Conservation (phyloP, 2,329 filamentous ascomycete genomes). For the Fusarium subglutinans region DNA sequence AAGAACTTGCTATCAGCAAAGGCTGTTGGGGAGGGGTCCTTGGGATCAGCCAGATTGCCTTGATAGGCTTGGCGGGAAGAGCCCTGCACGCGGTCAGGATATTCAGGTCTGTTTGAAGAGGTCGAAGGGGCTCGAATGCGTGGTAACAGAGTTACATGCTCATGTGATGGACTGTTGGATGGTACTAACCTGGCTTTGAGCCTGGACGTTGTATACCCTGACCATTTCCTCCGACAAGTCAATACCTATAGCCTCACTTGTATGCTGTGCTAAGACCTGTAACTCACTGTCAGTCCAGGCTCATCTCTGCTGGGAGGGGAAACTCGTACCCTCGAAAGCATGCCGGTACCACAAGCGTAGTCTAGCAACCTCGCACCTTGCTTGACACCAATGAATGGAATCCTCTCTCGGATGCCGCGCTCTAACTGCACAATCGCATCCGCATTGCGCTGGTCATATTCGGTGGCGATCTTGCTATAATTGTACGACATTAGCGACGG, state of each 20-base stretch:
- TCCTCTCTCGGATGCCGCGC: slow-evolving; percentile 60
- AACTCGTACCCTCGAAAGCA: slow-evolving; percentile 67
- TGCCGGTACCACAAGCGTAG: slow-evolving; percentile 79
- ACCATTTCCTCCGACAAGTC: slow-evolving; percentile 80
- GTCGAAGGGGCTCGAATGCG: not conserved
- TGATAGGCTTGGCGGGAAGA: slow-evolving; percentile 63
- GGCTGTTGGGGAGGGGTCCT: slow-evolving; percentile 59
- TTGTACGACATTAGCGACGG: slow-evolving; percentile 27
- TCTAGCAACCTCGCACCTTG: slow-evolving; percentile 68
- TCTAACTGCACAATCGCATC: slow-evolving; percentile 64
- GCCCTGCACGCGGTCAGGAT: slow-evolving; percentile 24
- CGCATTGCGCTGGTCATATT: slow-evolving; percentile 62
- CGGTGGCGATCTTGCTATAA: slow-evolving; percentile 43
- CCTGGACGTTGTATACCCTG: slow-evolving; percentile 69
- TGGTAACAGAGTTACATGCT: not conserved
- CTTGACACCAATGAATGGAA: slow-evolving; percentile 68
- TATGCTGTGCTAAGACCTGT: slow-evolving; percentile 36
- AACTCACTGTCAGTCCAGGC: not conserved
- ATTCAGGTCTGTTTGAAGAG: not conserved
- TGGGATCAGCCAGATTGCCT: slow-evolving; percentile 64
- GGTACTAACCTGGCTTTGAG: slow-evolving; percentile 59
- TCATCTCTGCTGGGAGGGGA: not conserved
- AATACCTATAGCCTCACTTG: slow-evolving; percentile 70
- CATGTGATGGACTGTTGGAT: not conserved
- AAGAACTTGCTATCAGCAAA: slow-evolving; percentile 70